Percentiles rank a stretch among this genome's conserved stretches.
These are phyloP conservation scores for Plasmodium malariae DNA, from an alignment of 169 alveolate species.

Conservation along the genomic window DNA sequence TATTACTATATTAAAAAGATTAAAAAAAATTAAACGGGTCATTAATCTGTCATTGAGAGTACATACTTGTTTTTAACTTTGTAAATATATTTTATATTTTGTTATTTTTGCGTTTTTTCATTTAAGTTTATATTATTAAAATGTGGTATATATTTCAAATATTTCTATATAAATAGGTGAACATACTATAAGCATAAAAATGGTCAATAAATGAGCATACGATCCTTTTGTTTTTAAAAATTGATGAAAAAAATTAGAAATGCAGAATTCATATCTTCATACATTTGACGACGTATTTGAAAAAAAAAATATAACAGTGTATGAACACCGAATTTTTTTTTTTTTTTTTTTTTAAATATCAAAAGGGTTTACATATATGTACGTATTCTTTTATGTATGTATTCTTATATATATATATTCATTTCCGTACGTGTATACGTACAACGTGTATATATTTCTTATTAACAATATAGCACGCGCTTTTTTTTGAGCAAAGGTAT, in stretches of 20 bases:
- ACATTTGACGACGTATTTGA: background rate
- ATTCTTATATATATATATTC: background rate
- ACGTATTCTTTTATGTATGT: background rate
- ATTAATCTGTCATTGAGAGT: too few relatives aligned
- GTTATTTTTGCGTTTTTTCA: too few relatives aligned
- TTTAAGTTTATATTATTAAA: too few relatives aligned
- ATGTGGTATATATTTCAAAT: too few relatives aligned
- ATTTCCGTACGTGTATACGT: background rate
- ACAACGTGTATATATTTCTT: slow-evolving; percentile 1
- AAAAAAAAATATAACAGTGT: slow-evolving; percentile 9
- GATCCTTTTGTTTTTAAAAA: background rate
- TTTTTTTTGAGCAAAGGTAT: too few relatives aligned
- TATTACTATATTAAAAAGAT: too few relatives aligned
- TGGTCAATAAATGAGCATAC: background rate
- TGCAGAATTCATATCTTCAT: background rate
- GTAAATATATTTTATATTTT: too few relatives aligned
- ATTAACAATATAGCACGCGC: too few relatives aligned
- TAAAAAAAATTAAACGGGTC: too few relatives aligned
- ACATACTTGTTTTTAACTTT: too few relatives aligned
- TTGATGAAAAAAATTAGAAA: background rate
- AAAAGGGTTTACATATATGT: slow-evolving; percentile 7
- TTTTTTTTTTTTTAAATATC: slow-evolving; percentile 18
- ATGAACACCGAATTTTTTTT: slow-evolving; percentile 36
- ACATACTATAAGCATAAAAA: background rate
- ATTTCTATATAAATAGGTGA: background rate